Evolutionary conservation across 208 protist species (phyloP).

Genomic region (Crithidia mellificae): DNA sequence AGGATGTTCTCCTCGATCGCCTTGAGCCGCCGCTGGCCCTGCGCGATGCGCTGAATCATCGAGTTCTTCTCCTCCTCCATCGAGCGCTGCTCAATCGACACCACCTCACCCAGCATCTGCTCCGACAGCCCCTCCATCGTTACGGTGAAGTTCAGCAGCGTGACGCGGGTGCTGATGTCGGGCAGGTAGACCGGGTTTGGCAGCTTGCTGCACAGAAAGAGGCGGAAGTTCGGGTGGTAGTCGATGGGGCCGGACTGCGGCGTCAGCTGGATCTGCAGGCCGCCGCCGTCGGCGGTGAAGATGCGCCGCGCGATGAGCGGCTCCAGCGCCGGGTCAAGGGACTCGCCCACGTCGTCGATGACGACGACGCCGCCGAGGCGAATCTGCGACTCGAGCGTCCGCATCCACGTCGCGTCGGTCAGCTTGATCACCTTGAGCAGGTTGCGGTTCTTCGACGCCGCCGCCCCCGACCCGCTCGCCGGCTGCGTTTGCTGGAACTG

Average conservation of each 20-base stretch:
- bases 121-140: conserved; percentile 95
- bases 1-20: conserved; percentile 94
- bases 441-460: conserved; percentile 34
- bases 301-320: conserved; percentile 91
- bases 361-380: conserved; percentile 91
- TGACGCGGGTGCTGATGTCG: conserved; percentile 95
- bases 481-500: conserved; percentile 56
- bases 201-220: conserved; percentile 96
- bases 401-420: conserved; percentile 92
- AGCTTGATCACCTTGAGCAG: conserved; percentile 86
- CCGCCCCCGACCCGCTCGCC: conserved; percentile 21
- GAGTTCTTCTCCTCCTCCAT: conserved; percentile 95
- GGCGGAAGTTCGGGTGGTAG: conserved; percentile 91
- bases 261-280: conserved; percentile 82
- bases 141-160: conserved; percentile 98
- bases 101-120: conserved; percentile 94
- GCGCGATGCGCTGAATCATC: conserved; percentile 91
- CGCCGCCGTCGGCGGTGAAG: conserved; percentile 74
- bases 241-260: conserved; percentile 88
- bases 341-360: conserved; percentile 95
- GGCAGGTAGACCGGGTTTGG: conserved; percentile 96
- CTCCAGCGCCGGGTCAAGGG: conserved; percentile 94
- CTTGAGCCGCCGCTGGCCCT: conserved; percentile 92
- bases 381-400: conserved; percentile 92
- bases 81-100: conserved; percentile 92